Base-by-base conservation (phyloP, 2,329 filamentous ascomycete species). In the Penicillium occitanis region DNA sequence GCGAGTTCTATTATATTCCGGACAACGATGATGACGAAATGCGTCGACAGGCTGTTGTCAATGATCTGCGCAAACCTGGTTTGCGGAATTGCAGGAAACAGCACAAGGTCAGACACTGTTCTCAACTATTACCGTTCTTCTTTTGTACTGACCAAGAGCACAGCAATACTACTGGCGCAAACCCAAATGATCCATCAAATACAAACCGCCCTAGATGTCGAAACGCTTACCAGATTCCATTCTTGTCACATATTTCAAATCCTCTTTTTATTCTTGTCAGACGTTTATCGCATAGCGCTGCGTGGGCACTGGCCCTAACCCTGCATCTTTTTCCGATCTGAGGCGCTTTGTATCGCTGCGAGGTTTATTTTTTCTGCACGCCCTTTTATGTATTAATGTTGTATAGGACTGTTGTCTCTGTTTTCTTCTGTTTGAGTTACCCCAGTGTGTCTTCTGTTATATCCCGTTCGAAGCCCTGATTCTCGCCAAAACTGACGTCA, bases 1-100 rank as follows among this genome's bases (percentile, higher is more conserved):
- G 91, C 82, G 93, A 99, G 78, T 98, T 96, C 77, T 98, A 98
- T 80, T 99, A 99, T 74, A 84, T 97, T 7, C 91, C 93, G 0
- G 94, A 98, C 77, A 85, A 88, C 73, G 95, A 99, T 75, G 83
- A 85, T 2, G 93, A 98, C 74, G 86, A 89, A 69, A 87, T 90
- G 74, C 87, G 94, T 67, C 87, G 91, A 61, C 86, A 92, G 63
- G 91, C 93, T 25, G 92, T 97, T 14, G 92, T 93, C 1, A 89
- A 93, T 70, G 91, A 92, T 63, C 82, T 97, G 76, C 86, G 92
- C 65, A 97, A 96, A 80, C 94, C 93, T 51, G 95, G 92, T 72
- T 81, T 99, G 73, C 86, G 95, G 70, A 90, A 89, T 74, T 97
- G 95, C 75, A 87, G 95, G 74, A 98, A 97, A 81, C 92, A 95